Evolutionary conservation across 2,329 filamentous ascomycete species (phyloP), one percentile per base, ranked within the genome.

Genomic region (Parastagonospora nodorum): DNA sequence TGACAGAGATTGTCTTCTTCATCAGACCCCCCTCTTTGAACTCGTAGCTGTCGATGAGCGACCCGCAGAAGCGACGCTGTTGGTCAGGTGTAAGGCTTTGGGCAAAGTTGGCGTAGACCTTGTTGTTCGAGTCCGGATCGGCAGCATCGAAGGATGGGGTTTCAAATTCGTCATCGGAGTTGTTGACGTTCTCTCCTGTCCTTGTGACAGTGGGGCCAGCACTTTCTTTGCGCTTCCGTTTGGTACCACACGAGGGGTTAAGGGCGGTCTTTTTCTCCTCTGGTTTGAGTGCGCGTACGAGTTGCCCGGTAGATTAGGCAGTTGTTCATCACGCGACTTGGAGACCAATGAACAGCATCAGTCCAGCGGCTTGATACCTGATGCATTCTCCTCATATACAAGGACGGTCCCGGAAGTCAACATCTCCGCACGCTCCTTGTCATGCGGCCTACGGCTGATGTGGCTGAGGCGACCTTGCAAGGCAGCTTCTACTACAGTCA

Each of bases 321-420:
- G 69, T 94, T 94, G 51, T 88, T 88, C 41, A 93, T 79, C 41
- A 95, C 93, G 12, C 89, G 87, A 72, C 88, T 95, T 0, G 92
- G 92, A 61, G 90, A 95, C 92, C 92, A 97, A 6, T 88, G 87
- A 9, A 93, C 85, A 11, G 92, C 92, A 62, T 97, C 92, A 0
- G 92, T 96, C 92, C 92, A 97, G 48, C 92, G 83, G 83, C 77
- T 95, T 95, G 76, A 96, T 96, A 5, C 91, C 91, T 0, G 92
- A 95, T 0, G 90, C 87, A 54, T 90, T 88, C 71, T 96, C 91
- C 67, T 96, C 91, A 72, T 96, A 97, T 59, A 96, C 90, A 74
- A 96, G 94, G 40, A 96, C 84, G 60, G 88, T 88, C 31, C 92
- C 92, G 61, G 90, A 95, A 60, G 84, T 84, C 68, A 96, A 94